Evolutionary conservation across 2,329 filamentous ascomycete species (phyloP), one percentile per base, ranked within the genome.

Genomic region (Aquanectria penicillioides): DNA sequence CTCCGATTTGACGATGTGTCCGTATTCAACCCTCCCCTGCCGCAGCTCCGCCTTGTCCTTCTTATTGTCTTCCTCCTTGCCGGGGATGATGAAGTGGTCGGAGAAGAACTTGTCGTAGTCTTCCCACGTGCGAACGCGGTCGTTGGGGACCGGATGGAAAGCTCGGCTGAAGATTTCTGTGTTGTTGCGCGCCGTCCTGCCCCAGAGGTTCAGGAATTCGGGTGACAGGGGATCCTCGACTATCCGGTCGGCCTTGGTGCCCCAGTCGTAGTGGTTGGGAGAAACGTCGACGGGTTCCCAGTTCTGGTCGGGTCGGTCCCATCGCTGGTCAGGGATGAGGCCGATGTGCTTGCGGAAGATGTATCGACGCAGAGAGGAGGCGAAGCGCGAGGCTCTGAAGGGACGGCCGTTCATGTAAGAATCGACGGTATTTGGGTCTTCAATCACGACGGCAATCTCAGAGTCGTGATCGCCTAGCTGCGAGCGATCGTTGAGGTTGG

Each of bases 291-390:
- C 86, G 0, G 93, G 92, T 50, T 89, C 86, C 67, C 92, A 94
- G 77, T 97, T 97, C 52, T 84, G 82, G 67, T 91, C 85, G 5
- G 89, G 83, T 3, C 76, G 78, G 59, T 89, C 90, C 68, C 89
- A 87, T 28, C 81, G 80, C 74, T 97, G 92, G 8, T 92, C 82
- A 0, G 89, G 89, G 9, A 97, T 81, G 8, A 97, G 83, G 37
- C 94, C 94, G 2, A 97, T 85, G 73, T 97, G 94, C 79, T 97
- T 96, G 66, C 94, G 88, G 87, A 92, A 97, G 62, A 97, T 86
- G 73, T 93, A 88, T 29, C 94, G 87, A 18, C 94, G 90, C 10
- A 97, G 88, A 1, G 89, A 92, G 5, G 92, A 81, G 2, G 93
- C 93, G 71, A 94, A 94, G 55, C 85, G 84, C 8, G 88, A 89